These are phyloP conservation scores for Capsicum rhomboideum DNA, from an alignment of 257 asterid species.

Conservation along the genomic window DNA sequence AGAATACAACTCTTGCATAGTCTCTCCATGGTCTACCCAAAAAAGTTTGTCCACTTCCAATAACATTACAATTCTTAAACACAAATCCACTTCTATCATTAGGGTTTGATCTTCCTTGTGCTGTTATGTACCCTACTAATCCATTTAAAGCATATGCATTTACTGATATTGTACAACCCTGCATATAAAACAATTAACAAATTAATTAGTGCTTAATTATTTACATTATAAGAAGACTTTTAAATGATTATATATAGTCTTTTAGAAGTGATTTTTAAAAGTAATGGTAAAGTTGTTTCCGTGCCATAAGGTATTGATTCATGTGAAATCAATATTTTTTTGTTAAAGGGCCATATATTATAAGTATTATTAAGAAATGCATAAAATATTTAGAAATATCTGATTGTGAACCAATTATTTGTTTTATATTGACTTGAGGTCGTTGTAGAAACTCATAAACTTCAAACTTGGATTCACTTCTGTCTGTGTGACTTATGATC, in stretches of 20 bases:
- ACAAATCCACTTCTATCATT: conserved; percentile 36
- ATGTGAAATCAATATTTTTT: neutral
- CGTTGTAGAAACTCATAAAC: neutral
- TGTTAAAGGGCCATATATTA: neutral
- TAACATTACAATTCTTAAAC: conserved; percentile 38
- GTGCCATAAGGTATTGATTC: neutral
- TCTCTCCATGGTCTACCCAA: conserved; percentile 69
- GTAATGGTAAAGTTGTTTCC: neutral
- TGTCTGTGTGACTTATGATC: no score
- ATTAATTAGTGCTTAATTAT: neutral
- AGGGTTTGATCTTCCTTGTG: conserved; percentile 38
- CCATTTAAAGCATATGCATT: conserved; percentile 28
- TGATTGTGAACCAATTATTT: neutral
- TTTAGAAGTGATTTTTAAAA: neutral
- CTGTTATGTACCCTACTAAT: conserved; percentile 54
- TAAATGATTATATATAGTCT: neutral
- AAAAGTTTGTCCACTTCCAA: conserved; percentile 35
- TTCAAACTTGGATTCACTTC: neutral
- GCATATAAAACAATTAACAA: neutral
- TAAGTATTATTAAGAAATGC: neutral
- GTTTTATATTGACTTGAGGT: neutral
- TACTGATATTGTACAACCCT: conserved; percentile 49
- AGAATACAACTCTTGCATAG: conserved; percentile 58
- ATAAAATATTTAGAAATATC: neutral
- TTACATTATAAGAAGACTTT: neutral